These are phyloP conservation scores for Nitzschia sp. DNA, from an alignment of 108 stramenopile genomes.

Conservation along the genomic window DNA sequence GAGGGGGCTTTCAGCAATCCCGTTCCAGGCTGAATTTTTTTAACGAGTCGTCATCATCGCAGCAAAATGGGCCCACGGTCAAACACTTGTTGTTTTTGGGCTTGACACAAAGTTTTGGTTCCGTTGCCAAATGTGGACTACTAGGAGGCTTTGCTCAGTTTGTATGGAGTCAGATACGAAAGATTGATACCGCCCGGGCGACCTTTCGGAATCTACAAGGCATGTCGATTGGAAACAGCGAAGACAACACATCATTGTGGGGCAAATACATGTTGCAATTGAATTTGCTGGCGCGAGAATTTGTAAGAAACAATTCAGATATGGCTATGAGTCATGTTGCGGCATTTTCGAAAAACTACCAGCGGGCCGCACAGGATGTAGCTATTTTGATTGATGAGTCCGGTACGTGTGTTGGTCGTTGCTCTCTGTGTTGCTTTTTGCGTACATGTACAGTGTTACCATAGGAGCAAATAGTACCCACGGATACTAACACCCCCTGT, in stretches of 20 bases:
- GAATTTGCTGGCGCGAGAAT: constrained; percentile 45
- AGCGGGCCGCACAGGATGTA: constrained; percentile 78
- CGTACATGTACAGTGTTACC: too few relatives aligned
- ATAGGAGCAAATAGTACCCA: too few relatives aligned
- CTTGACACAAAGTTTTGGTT: constrained; percentile 75
- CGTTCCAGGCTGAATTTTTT: background rate
- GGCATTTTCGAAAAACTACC: constrained; percentile 78
- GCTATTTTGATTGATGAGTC: constrained; percentile 70
- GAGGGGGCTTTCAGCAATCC: background rate
- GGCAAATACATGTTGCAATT: constrained; percentile 20
- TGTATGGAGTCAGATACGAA: constrained; percentile 73
- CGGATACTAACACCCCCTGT: too few relatives aligned
- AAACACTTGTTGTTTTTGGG: constrained; percentile 58
- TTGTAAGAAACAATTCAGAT: constrained; percentile 79
- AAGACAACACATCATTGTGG: constrained; percentile 4
- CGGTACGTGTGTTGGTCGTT: too few relatives aligned
- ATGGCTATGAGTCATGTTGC: constrained; percentile 84
- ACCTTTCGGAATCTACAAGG: constrained; percentile 50
- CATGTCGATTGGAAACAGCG: constrained; percentile 55
- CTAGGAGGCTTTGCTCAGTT: constrained; percentile 83
- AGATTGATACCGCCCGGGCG: constrained; percentile 61
- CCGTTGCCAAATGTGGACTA: constrained; percentile 76
- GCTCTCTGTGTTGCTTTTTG: background rate
- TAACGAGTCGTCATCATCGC: constrained; percentile 4
- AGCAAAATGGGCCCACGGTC: constrained; percentile 38